phyloP scores from a whole-genome alignment of 129 eudicot genomes.

The Saposhnikovia divaricata region DNA sequence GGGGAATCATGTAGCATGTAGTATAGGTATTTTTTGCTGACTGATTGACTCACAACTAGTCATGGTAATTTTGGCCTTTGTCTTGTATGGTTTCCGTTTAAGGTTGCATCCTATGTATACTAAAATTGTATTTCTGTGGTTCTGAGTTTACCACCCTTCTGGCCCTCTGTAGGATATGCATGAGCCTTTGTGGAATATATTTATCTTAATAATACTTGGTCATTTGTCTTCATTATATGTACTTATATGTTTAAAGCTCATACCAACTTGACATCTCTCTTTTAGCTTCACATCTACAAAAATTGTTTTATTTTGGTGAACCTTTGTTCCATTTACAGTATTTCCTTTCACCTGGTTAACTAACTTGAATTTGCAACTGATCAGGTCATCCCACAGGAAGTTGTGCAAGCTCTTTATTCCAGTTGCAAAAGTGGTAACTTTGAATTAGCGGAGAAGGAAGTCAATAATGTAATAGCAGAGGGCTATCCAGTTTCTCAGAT shows the following conservation, averaged over 20 bases:
- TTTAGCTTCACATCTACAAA: constrained; percentile 10
- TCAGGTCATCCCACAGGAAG: constrained; percentile 84
- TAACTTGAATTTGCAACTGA: not conserved
- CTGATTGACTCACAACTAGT: not conserved
- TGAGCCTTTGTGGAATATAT: not conserved
- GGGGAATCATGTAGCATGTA: not conserved
- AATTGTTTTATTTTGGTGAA: constrained; percentile 8
- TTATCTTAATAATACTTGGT: not conserved
- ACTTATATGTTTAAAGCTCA: not conserved
- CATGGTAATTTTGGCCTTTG: not conserved
- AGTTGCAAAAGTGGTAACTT: constrained; percentile 83
- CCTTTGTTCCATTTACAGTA: not conserved
- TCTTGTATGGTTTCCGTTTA: not conserved
- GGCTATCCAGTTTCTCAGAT: constrained; percentile 96
- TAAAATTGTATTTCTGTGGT: not conserved
- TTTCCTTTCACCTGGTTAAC: not conserved
- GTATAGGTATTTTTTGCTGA: not conserved
- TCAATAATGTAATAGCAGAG: constrained; percentile 73
- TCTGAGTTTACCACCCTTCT: not conserved
- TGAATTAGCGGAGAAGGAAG: constrained; percentile 79
- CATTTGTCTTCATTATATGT: not conserved
- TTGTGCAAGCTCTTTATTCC: constrained; percentile 56
- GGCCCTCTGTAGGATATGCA: not conserved
- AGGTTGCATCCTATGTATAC: not conserved
- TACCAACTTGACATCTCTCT: not conserved